Evolutionary conservation across 139 green algal genomes (phyloP).

Genomic region (Zygnema circumcarinatum): DNA sequence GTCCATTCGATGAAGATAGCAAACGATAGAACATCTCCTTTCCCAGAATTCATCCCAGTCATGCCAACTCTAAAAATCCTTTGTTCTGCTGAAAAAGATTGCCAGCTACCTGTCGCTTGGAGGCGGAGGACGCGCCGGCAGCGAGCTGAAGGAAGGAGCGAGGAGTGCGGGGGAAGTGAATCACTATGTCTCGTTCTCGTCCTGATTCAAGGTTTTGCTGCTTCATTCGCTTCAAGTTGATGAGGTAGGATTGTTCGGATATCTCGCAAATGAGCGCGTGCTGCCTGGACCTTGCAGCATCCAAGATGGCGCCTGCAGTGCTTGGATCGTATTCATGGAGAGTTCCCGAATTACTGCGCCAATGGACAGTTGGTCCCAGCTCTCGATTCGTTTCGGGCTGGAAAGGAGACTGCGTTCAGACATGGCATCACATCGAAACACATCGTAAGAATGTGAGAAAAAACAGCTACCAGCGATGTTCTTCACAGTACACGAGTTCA

Average conservation of each 20-base stretch:
- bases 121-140: no score
- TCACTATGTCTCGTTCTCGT: not conserved
- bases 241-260: not conserved
- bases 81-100: no score
- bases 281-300: not conserved
- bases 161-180: conserved; percentile 23
- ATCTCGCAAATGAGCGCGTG: not conserved
- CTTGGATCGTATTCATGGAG: conserved; percentile 20
- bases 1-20: no score
- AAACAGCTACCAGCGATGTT: not conserved
- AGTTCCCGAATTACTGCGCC: conserved; percentile 5
- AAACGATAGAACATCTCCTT: no score
- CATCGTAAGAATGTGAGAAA: not conserved
- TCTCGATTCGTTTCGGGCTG: not conserved
- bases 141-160: conserved; percentile 4
- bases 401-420: conserved; percentile 6
- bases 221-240: conserved; percentile 32
- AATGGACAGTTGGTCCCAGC: conserved; percentile 20
- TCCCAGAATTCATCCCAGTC: no score
- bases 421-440: not conserved
- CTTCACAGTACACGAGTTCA: no score
- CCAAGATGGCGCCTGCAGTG: conserved; percentile 16
- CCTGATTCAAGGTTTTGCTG: conserved; percentile 22
- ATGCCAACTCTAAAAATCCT: no score
- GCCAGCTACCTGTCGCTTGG: no score